These are phyloP conservation scores for Metschnikowia reukaufii DNA, from an alignment of 805 yeast genomes.

Conservation along the genomic window DNA sequence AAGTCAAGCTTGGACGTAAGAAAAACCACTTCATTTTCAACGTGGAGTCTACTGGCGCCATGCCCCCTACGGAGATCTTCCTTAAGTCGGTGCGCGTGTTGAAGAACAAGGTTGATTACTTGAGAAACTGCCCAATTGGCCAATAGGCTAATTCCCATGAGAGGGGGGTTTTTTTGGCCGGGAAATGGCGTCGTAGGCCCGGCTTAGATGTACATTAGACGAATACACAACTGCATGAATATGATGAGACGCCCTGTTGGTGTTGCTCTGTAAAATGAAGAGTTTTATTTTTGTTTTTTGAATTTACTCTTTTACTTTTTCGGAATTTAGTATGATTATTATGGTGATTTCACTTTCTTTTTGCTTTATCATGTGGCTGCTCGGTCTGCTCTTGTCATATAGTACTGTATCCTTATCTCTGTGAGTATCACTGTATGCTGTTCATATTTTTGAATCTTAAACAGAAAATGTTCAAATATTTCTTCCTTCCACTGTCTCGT, in stretches of 20 bases:
- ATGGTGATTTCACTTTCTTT: too few species aligned
- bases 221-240: slow-evolving; percentile 8
- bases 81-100: slow-evolving; percentile 84
- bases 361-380: too few species aligned
- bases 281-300: neutral
- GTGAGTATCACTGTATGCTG: too few species aligned
- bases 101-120: slow-evolving; percentile 78
- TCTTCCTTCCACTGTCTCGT: too few species aligned
- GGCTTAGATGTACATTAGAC: slow-evolving; percentile 11
- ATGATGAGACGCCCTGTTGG: too few species aligned
- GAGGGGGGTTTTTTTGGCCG: neutral
- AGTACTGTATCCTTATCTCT: too few species aligned
- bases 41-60: slow-evolving; percentile 94
- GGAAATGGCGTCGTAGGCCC: slow-evolving; percentile 8
- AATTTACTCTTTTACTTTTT: neutral
- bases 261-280: too few species aligned
- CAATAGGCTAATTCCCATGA: slow-evolving; percentile 45
- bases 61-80: slow-evolving; percentile 95
- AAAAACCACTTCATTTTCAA: slow-evolving; percentile 93
- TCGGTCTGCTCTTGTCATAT: too few species aligned
- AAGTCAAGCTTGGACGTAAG: slow-evolving; percentile 86
- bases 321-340: too few species aligned
- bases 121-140: slow-evolving; percentile 75
- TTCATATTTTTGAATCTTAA: too few species aligned
- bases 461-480: too few species aligned